Conservation (phyloP, 2,329 filamentous ascomycete genomes). For the Tolypocladium amazonense region DNA sequence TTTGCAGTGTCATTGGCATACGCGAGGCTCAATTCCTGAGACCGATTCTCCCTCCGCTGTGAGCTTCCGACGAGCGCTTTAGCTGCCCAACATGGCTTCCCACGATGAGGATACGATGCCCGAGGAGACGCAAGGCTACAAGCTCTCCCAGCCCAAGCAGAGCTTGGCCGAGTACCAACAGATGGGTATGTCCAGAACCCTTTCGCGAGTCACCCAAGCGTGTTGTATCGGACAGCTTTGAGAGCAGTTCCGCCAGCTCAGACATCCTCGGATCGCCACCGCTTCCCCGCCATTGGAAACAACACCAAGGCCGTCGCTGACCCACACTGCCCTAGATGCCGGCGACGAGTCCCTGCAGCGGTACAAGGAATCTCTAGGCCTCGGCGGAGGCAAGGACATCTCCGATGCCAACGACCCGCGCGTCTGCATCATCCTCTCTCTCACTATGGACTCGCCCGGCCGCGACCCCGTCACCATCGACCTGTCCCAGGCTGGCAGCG, state of each 20-base stretch:
- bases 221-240: not conserved
- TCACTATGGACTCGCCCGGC: constrained; percentile 77
- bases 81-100: constrained; percentile 47
- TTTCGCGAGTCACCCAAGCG: not conserved
- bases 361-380: constrained; percentile 94
- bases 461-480: constrained; percentile 83
- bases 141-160: constrained; percentile 94
- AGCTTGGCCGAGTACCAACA: constrained; percentile 89
- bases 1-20: not conserved
- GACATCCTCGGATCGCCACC: not conserved
- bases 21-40: not conserved
- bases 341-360: constrained; percentile 90
- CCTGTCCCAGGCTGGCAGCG: constrained; percentile 61
- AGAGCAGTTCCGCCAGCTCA: not conserved
- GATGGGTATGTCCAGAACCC: constrained; percentile 56
- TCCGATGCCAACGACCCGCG: constrained; percentile 73
- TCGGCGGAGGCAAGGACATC: constrained; percentile 62
- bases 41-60: not conserved
- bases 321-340: constrained; percentile 33
- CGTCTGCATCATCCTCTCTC: constrained; percentile 85
- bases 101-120: constrained; percentile 73
- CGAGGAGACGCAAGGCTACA: constrained; percentile 90
- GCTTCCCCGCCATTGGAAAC: not conserved
- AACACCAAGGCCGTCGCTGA: not conserved
- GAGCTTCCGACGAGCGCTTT: not conserved